Base-by-base conservation (phyloP, 1,284 basidiomycete species). In the Malassezia caprae region DNA sequence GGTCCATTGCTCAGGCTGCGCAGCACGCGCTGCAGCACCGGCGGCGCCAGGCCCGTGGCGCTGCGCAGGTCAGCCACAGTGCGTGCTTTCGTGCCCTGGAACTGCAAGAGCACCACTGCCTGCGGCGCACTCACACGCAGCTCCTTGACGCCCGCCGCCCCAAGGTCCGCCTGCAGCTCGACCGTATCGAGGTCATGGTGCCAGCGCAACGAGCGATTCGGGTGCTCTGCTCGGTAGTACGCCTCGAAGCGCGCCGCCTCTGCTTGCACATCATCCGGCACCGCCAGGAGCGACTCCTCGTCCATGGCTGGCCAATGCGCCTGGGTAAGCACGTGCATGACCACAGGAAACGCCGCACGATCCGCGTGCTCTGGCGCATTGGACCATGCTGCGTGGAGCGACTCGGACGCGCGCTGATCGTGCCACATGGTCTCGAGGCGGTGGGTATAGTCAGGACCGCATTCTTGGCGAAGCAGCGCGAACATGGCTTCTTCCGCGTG, bases 1-100 rank as follows among this genome's bases (percentile, higher is more conserved):
- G 85, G 87, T 13, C 87, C 93, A 62, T 87, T 86, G 0, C 91
- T 87, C 8, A 99, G 79, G 61, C 88, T 93, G 73, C 96, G 93
- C 15, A 99, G 78, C 0, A 87, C 93, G 28, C 88, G 79, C 27
- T 83, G 79, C 41, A 96, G 79, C 64, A 93, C 88, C 1, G 55
- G 53, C 8, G 63, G 60, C 26, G 63, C 61, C 62, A 96, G 83
- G n/a, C 81, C 78, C 0, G 85, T 87, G 60, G 32, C 23, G 4
- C 10, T 17, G n/a, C n/a, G 27, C 23, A 48, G 13, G 0, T 81
- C 78, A 43, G 79, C 80, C 57, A 82, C 78, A 48, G 96, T 85
- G 28, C 88, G 84, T 24, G 71, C 72, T 74, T 85, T 81, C 28
- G 64, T 69, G 40, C 74, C 78, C 67, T 93, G 90, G 80, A 96